Conservation (phyloP, 75 land plant species). For the Larix kaempferi region DNA sequence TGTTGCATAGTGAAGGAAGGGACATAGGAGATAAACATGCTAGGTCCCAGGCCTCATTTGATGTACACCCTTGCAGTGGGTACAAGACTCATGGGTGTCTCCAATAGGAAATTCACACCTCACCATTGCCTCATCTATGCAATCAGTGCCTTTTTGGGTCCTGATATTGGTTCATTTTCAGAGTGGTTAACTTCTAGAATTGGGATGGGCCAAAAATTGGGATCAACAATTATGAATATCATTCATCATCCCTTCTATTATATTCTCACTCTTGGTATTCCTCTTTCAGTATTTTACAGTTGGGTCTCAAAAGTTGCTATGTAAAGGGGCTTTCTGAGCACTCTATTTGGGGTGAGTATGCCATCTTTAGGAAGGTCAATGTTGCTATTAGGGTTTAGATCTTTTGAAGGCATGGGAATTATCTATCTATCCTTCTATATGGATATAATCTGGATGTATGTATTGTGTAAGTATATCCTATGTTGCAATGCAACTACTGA, state of each 20-base stretch:
- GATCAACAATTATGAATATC: slow-evolving; percentile 33
- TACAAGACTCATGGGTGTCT: slow-evolving; percentile 30
- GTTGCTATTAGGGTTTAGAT: not conserved
- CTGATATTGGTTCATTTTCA: slow-evolving; percentile 75
- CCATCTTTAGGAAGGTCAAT: not conserved
- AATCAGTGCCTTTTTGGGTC: slow-evolving; percentile 74
- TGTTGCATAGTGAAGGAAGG: no score
- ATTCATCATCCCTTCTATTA: slow-evolving; percentile 68
- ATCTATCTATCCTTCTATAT: no score
- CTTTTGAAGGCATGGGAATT: no score
- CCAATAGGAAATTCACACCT: slow-evolving; percentile 54
- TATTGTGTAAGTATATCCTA: no score
- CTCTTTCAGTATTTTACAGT: slow-evolving; percentile 51
- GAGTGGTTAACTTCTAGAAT: slow-evolving; percentile 53
- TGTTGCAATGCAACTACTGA: no score
- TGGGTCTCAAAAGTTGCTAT: slow-evolving; percentile 42
- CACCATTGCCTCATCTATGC: slow-evolving; percentile 72
- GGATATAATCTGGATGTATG: no score
- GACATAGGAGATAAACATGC: slow-evolving; percentile 30
- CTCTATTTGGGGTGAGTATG: slow-evolving; percentile 47
- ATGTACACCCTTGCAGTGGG: slow-evolving; percentile 61
- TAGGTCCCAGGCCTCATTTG: slow-evolving; percentile 83
- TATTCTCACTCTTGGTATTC: slow-evolving; percentile 51
- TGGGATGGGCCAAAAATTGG: slow-evolving; percentile 17
- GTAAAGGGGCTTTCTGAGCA: slow-evolving; percentile 39